phyloP scores from a whole-genome alignment of 2,329 filamentous ascomycete species.

The Raffaelea deltoideospora region DNA sequence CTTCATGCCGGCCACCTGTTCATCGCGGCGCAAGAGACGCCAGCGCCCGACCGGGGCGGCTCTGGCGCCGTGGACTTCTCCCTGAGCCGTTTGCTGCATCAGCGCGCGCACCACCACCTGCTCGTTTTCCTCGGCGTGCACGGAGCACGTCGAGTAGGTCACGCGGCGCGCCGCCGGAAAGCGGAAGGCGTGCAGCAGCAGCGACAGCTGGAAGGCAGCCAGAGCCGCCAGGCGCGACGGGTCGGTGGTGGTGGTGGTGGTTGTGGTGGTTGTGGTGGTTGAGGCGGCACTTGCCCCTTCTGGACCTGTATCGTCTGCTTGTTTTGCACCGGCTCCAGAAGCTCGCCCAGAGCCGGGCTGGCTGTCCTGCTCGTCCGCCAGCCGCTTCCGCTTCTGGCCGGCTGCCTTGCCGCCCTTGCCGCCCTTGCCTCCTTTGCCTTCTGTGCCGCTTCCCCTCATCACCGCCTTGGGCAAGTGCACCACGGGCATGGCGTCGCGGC shows the following conservation, averaged over 20 bases:
- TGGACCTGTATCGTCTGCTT: too few species aligned
- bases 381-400: constrained; percentile 31
- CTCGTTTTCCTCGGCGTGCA: constrained; percentile 82
- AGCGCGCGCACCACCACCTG: constrained; percentile 62
- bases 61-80: too few species aligned
- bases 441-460: constrained; percentile 7
- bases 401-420: constrained; percentile 8
- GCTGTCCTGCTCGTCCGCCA: background rate
- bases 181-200: constrained; percentile 69
- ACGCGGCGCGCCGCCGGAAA: constrained; percentile 65
- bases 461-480: constrained; percentile 41
- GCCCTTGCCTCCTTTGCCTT: background rate
- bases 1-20: constrained; percentile 63
- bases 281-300: too few species aligned
- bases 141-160: constrained; percentile 87
- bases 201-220: constrained; percentile 64
- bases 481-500: constrained; percentile 62
- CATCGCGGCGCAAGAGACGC: constrained; percentile 54
- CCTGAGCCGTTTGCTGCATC: too few species aligned
- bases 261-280: constrained; percentile 33
- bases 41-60: constrained; percentile 51
- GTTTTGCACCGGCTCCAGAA: too few species aligned
- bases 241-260: constrained; percentile 34
- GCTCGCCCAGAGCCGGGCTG: too few species aligned
- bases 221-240: constrained; percentile 59